Evolutionary conservation across 1,139 yeast species (phyloP).

Genomic region (Saccharomyces hybrid): DNA sequence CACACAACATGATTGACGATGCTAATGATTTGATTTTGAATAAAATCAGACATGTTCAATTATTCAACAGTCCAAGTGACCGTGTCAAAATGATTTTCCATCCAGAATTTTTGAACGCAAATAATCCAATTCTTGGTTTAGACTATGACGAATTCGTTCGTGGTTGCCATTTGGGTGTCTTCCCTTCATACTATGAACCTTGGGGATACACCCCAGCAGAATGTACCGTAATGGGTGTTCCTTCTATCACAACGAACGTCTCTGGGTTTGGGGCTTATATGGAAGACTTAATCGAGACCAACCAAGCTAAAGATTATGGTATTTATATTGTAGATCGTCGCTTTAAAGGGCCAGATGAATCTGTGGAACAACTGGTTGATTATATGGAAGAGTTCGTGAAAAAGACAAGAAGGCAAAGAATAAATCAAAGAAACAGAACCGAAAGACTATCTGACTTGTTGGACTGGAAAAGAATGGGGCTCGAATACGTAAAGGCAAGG

Average conservation of each 20-base stretch:
- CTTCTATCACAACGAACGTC: slow-evolving; percentile 87
- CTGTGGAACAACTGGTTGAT: slow-evolving; percentile 79
- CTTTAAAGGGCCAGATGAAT: slow-evolving; percentile 84
- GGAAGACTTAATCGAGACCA: slow-evolving; percentile 90
- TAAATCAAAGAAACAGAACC: slow-evolving; percentile 92
- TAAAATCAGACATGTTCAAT: slow-evolving; percentile 82
- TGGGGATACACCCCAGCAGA: slow-evolving; percentile 99
- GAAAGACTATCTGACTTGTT: slow-evolving; percentile 83
- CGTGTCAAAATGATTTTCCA: slow-evolving; percentile 92
- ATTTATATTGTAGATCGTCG: slow-evolving; percentile 94
- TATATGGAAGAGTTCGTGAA: slow-evolving; percentile 82
- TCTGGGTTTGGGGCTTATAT: slow-evolving; percentile 96
- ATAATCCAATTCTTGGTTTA: slow-evolving; percentile 82
- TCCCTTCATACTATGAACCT: slow-evolving; percentile 96
- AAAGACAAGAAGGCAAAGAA: slow-evolving; percentile 90
- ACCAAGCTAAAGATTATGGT: slow-evolving; percentile 76
- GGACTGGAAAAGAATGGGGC: slow-evolving; percentile 97
- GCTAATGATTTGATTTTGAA: slow-evolving; percentile 81
- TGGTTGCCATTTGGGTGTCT: slow-evolving; percentile 94
- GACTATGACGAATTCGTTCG: slow-evolving; percentile 96
- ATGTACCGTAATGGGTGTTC: slow-evolving; percentile 98
- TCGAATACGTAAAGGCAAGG: slow-evolving; percentile 90
- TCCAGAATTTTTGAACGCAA: slow-evolving; percentile 90
- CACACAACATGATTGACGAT: slow-evolving; percentile 95
- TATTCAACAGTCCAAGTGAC: slow-evolving; percentile 82